Evolutionary conservation across 768 basidiomycete genomes (phyloP).

Genomic region (Strobilomyces dryophilus): DNA sequence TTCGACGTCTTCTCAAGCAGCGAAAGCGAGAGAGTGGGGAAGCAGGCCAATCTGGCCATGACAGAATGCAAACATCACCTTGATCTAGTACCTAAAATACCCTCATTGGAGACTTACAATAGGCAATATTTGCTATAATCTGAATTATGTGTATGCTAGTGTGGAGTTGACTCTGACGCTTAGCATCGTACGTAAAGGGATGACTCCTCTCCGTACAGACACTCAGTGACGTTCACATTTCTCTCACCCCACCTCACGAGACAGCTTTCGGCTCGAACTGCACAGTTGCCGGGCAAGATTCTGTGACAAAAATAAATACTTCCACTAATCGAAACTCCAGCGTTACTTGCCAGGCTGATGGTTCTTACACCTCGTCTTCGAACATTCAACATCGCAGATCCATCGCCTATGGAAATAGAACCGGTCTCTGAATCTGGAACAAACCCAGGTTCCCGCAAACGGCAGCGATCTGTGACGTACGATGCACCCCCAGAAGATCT

Average conservation of each 20-base stretch:
- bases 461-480: slow-evolving; percentile 33
- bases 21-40: slow-evolving; percentile 25
- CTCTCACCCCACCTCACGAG: slow-evolving; percentile 9
- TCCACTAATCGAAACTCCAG: slow-evolving; percentile 9
- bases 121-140: slow-evolving; percentile 13
- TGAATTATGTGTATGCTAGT: slow-evolving; percentile 6
- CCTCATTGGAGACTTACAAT: neutral
- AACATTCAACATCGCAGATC: slow-evolving; percentile 31
- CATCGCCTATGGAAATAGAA: slow-evolving; percentile 32
- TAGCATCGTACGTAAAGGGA: slow-evolving; percentile 20
- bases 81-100: neutral
- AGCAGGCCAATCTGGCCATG: neutral
- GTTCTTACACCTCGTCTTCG: slow-evolving; percentile 35
- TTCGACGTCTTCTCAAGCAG: slow-evolving; percentile 37
- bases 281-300: slow-evolving; percentile 13
- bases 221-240: slow-evolving; percentile 6
- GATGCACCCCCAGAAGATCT: slow-evolving; percentile 27
- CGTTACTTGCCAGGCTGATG: slow-evolving; percentile 22
- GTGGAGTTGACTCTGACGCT: neutral
- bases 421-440: slow-evolving; percentile 21
- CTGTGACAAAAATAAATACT: slow-evolving; percentile 19
- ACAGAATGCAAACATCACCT: slow-evolving; percentile 2
- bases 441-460: slow-evolving; percentile 33
- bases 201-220: slow-evolving; percentile 20
- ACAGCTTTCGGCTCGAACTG: slow-evolving; percentile 12